These are phyloP conservation scores for Jaltomata sinuosa DNA, from an alignment of 257 asterid genomes.

Conservation along the genomic window DNA sequence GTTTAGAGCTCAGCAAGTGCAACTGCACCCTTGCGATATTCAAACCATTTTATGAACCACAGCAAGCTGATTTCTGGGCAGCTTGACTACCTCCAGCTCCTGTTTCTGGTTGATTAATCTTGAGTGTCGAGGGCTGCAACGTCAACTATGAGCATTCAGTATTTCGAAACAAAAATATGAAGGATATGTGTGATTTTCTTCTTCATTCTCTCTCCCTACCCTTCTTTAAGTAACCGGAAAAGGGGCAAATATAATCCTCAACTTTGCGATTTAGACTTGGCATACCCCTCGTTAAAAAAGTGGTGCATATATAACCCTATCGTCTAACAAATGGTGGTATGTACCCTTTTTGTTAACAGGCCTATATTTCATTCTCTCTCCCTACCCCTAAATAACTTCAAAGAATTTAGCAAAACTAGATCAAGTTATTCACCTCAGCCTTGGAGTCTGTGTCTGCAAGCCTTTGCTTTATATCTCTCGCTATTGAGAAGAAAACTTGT, in stretches of 20 bases:
- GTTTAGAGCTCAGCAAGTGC: not conserved
- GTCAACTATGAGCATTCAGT: not conserved
- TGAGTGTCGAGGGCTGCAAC: slow-evolving; percentile 11
- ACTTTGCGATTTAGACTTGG: too few relatives aligned
- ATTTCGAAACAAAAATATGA: not conserved
- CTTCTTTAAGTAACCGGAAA: too few relatives aligned
- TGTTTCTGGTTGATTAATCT: slow-evolving; percentile 9
- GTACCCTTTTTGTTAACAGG: too few relatives aligned
- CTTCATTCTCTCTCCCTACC: not conserved
- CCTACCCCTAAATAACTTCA: too few relatives aligned
- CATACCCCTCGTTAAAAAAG: too few relatives aligned
- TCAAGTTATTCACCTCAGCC: slow-evolving; percentile 20
- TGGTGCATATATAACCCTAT: too few relatives aligned
- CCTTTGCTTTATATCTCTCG: slow-evolving; percentile 37
- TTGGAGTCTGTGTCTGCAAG: slow-evolving; percentile 30
- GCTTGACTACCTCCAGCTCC: slow-evolving; percentile 1
- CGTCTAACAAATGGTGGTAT: too few relatives aligned
- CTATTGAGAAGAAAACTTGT: slow-evolving; percentile 34
- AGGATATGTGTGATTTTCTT: not conserved
- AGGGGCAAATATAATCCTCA: too few relatives aligned
- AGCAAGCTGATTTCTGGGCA: slow-evolving; percentile 11
- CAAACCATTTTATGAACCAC: slow-evolving; percentile 2
- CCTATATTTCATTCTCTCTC: too few relatives aligned
- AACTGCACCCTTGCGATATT: not conserved
- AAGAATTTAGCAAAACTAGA: not conserved